A percentile compares a stretch with the other conserved stretches of the same genome.
Evolutionary conservation across 441 rosid species (phyloP).

Genomic region (Erysimum cheiri): DNA sequence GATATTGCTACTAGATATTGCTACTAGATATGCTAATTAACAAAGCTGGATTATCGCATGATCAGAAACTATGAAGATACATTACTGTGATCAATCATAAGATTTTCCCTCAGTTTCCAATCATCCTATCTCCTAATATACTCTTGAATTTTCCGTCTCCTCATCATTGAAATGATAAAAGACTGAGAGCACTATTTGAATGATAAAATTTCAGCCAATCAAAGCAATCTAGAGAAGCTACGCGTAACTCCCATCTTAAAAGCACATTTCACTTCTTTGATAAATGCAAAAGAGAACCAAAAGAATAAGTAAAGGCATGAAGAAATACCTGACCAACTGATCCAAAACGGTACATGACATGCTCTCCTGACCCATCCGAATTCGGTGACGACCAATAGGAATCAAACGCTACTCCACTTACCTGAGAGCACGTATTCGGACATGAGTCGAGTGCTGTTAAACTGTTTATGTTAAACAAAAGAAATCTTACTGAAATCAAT

Average conservation of each 20-base stretch:
- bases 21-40: slow-evolving; percentile 16
- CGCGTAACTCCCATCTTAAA: background rate
- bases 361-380: slow-evolving; percentile 85
- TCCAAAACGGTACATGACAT: slow-evolving; percentile 93
- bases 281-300: slow-evolving; percentile 19
- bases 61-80: background rate
- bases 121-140: slow-evolving; percentile 1
- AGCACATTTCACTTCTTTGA: slow-evolving; percentile 6
- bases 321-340: slow-evolving; percentile 97
- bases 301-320: slow-evolving; percentile 13
- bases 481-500: background rate
- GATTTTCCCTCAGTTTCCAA: background rate
- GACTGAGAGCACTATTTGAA: slow-evolving; percentile 3
- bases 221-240: slow-evolving; percentile 15
- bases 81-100: background rate
- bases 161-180: background rate
- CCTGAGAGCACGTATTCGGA: slow-evolving; percentile 61
- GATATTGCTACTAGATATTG: no score
- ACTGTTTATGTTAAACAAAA: background rate
- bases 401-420: slow-evolving; percentile 99
- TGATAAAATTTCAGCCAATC: background rate
- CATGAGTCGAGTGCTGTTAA: slow-evolving; percentile 31
- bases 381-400: slow-evolving; percentile 90
- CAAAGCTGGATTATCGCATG: background rate
- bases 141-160: background rate